These are phyloP conservation scores for Rhizoclosmatium globosum DNA, from an alignment of 192 early-diverging fungal species.

Conservation along the genomic window DNA sequence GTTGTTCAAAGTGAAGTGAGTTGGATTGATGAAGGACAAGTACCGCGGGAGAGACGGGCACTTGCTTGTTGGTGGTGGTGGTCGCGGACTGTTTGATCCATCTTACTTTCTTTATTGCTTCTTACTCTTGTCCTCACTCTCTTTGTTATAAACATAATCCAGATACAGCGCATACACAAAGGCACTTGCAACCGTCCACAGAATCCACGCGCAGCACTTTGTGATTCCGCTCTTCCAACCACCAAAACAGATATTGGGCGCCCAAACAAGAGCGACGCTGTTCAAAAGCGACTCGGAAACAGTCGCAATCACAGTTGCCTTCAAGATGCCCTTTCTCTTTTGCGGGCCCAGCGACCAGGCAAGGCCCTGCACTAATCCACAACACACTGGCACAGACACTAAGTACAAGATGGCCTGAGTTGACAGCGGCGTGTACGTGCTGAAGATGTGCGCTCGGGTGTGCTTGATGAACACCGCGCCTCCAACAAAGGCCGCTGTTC, in stretches of 20 bases:
- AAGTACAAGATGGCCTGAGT: conserved; percentile 15
- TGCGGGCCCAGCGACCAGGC: neutral
- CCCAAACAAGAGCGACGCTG: conserved; percentile 16
- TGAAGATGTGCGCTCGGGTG: conserved; percentile 3
- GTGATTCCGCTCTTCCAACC: conserved; percentile 31
- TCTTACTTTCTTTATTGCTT: neutral
- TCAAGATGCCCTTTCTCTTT: neutral
- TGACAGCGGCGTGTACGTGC: neutral
- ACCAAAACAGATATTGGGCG: conserved; percentile 4
- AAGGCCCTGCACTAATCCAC: neutral
- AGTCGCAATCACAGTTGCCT: neutral
- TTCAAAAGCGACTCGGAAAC: neutral
- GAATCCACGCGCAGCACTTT: conserved; percentile 12
- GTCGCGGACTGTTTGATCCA: neutral
- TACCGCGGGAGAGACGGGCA: neutral
- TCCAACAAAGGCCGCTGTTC: neutral
- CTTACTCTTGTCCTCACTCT: neutral
- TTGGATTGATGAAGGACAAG: too few species aligned
- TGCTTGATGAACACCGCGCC: neutral
- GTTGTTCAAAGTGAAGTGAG: too few species aligned
- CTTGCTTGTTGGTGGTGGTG: neutral
- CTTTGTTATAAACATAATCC: neutral
- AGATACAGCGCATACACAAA: neutral
- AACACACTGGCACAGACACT: neutral
- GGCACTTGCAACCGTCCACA: conserved; percentile 7